Evolutionary conservation across 164 flowering plant species (phyloP).

Genomic region (grape (Vitis vinifera)): DNA sequence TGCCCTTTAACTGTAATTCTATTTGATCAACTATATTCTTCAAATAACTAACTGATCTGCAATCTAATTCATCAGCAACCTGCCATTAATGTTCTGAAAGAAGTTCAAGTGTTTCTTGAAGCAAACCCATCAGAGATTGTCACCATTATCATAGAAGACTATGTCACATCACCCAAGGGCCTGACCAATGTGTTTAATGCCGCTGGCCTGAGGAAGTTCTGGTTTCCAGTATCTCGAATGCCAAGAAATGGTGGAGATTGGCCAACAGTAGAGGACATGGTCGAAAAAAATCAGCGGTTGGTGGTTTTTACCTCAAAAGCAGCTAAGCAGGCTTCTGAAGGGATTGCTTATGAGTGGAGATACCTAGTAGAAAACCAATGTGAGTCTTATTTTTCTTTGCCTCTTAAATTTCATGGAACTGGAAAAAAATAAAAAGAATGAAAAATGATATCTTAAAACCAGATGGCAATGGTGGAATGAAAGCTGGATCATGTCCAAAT

Average conservation of each 20-base stretch:
- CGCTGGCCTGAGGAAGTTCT: constrained; percentile 76
- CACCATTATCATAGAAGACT: constrained; percentile 80
- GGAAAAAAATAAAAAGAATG: neutral
- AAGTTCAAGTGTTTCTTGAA: constrained; percentile 59
- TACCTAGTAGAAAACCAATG: constrained; percentile 94
- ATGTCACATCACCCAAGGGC: constrained; percentile 74
- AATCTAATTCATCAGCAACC: constrained; percentile 60
- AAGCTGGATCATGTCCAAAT: constrained; percentile 73
- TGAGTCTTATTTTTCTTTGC: constrained; percentile 30
- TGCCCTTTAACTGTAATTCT: neutral
- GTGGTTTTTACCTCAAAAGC: constrained; percentile 86
- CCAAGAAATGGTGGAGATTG: constrained; percentile 82
- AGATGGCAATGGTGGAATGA: constrained; percentile 86
- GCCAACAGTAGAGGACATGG: constrained; percentile 90
- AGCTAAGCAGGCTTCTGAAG: constrained; percentile 86
- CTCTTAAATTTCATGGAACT: neutral
- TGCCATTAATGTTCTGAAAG: constrained; percentile 62
- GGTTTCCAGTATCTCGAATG: constrained; percentile 89
- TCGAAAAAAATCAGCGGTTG: constrained; percentile 66
- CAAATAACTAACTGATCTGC: neutral
- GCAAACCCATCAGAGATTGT: constrained; percentile 67
- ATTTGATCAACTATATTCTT: neutral
- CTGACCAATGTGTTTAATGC: constrained; percentile 71
- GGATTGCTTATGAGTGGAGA: constrained; percentile 85
- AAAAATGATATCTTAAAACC: constrained; percentile 8